Conservation (phyloP, 108 stramenopile species). For the Tribonema minus region DNA sequence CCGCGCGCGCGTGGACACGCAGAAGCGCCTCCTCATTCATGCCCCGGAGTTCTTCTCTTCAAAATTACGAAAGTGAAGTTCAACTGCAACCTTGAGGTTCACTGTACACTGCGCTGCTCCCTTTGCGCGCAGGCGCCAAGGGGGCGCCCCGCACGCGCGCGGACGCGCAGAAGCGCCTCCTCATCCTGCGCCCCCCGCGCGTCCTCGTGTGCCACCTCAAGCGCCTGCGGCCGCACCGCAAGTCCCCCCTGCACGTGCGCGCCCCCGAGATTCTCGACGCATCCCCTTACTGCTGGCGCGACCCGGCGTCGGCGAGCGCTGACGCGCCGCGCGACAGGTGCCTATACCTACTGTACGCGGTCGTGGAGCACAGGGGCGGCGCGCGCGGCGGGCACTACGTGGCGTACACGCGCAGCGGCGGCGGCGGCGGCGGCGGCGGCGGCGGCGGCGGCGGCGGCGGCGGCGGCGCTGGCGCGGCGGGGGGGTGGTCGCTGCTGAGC, state of each 20-base stretch:
- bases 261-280: conserved; percentile 15
- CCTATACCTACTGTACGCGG: conserved; percentile 2
- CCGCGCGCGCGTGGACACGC: neutral
- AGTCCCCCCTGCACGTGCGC: neutral
- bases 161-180: conserved; percentile 26
- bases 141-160: neutral
- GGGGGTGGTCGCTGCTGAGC: neutral
- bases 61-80: no score
- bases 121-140: neutral
- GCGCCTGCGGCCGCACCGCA: conserved; percentile 25
- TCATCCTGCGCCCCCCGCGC: conserved; percentile 27
- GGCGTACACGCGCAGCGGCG: conserved; percentile 2
- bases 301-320: conserved; percentile 4
- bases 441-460: conserved; percentile 14
- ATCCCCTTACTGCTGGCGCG: conserved; percentile 31
- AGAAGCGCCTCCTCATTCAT: conserved; percentile 26
- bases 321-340: neutral
- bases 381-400: conserved; percentile 17
- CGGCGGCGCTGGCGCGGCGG: neutral
- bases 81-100: no score
- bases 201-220: conserved; percentile 40
- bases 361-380: conserved; percentile 30
- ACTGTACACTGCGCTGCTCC: neutral
- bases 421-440: conserved; percentile 3
- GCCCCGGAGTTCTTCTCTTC: no score